These are phyloP conservation scores for Dactylellina drechsleri DNA, from an alignment of 2,329 filamentous ascomycete genomes.

Conservation along the genomic window DNA sequence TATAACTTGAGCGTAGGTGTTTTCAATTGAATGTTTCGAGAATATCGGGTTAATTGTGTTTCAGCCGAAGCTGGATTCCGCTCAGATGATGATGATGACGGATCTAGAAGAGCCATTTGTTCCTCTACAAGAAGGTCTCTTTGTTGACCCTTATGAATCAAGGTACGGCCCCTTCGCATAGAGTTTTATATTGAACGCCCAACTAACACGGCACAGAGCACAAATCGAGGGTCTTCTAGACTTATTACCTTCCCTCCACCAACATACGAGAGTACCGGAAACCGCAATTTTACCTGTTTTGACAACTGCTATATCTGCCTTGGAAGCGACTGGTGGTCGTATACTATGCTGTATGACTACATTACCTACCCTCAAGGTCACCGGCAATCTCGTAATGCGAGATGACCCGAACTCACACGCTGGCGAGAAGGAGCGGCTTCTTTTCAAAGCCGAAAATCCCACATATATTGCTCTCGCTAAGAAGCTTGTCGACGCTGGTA, in stretches of 20 bases:
- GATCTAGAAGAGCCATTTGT: slow-evolving; percentile 97
- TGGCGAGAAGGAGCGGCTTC: slow-evolving; percentile 89
- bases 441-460: slow-evolving; percentile 89
- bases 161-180: slow-evolving; percentile 66
- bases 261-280: slow-evolving; percentile 87
- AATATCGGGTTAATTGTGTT: neutral
- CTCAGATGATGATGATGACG: slow-evolving; percentile 98
- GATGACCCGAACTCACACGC: slow-evolving; percentile 88
- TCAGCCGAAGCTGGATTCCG: slow-evolving; percentile 79
- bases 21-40: slow-evolving; percentile 4
- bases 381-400: slow-evolving; percentile 82
- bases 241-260: slow-evolving; percentile 85
- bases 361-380: slow-evolving; percentile 85
- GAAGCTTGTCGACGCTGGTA: slow-evolving; percentile 85
- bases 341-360: slow-evolving; percentile 86
- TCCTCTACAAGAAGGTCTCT: slow-evolving; percentile 87
- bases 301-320: slow-evolving; percentile 82
- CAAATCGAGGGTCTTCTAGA: slow-evolving; percentile 83
- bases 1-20: slow-evolving; percentile 87
- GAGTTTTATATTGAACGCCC: neutral
- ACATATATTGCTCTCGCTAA: slow-evolving; percentile 86
- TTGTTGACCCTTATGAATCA: slow-evolving; percentile 92
- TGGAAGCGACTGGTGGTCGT: slow-evolving; percentile 89
- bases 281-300: slow-evolving; percentile 85
- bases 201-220: slow-evolving; percentile 15